Evolutionary conservation across 345 rosid genomes (phyloP), one percentile per base, ranked within the genome.

Genomic region (Nephelium lappaceum): DNA sequence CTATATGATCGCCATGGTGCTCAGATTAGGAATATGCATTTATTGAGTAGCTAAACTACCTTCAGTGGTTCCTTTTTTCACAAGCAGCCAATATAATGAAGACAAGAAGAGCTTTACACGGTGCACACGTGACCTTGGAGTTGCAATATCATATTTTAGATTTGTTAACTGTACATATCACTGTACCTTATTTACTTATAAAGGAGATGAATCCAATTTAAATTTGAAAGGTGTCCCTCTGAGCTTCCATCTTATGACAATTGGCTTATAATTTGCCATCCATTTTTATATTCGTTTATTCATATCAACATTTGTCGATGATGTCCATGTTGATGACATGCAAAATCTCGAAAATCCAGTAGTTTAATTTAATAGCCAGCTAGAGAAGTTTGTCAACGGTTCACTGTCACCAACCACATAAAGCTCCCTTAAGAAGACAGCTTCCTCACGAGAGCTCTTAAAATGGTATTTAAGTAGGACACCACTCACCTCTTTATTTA

Each of bases 341-440:
- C 84, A 74, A 72, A 57, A 78, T 75, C 78, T 74, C 49, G n/a
- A 27, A 78, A 69, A 70, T 79, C 73, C 23, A 74, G 38, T 80
- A 70, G 77, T 80, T 81, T 66, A 81, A 57, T 68, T 11, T 27
- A 25, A 23, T 16, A 21, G 71, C 74, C 77, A 21, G 68, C 79
- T 72, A 27, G 76, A 68, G 73, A 49, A 51, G 79, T 55, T 69
- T 75, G 85, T 87, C 83, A 81, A 82, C 69, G 69, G 70, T 77
- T 82, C 73, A 66, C 61, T 41, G 60, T 24, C 81, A 81, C 65
- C 90, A 62, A 63, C 85, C 66, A 58, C 14, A 5, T 55, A 31
- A 63, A 71, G 70, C 41, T 49, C n/a, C 74, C 57, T 67, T 74
- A 14, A 71, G 64, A 77, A 72, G 66, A 75, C 73, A 72, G 70